These are phyloP conservation scores for Candida boidinii DNA, from an alignment of 805 yeast species.

Conservation along the genomic window DNA sequence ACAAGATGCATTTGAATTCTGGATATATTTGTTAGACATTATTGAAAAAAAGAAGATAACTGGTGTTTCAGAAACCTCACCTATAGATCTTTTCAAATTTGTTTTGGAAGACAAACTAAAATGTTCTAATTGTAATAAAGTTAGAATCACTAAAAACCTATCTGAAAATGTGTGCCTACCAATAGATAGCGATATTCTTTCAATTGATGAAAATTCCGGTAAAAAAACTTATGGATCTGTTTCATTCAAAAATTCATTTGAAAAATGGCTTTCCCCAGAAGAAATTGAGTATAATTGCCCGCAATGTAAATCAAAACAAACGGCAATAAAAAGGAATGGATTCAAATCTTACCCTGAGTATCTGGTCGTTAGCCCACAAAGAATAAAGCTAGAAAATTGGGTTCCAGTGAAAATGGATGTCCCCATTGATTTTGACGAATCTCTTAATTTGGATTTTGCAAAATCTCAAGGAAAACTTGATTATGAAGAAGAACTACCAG, in stretches of 20 bases:
- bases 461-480: slow-evolving; percentile 32
- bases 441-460: slow-evolving; percentile 35
- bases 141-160: slow-evolving; percentile 45
- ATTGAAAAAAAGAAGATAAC: slow-evolving; percentile 39
- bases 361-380: slow-evolving; percentile 62
- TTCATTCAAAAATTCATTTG: slow-evolving; percentile 40
- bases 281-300: slow-evolving; percentile 57
- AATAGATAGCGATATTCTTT: slow-evolving; percentile 33
- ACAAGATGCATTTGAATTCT: slow-evolving; percentile 92
- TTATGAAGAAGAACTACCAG: slow-evolving; percentile 31
- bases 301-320: slow-evolving; percentile 31
- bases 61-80: slow-evolving; percentile 23
- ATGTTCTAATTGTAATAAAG: slow-evolving; percentile 49
- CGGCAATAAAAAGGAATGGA: slow-evolving; percentile 34
- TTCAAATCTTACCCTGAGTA: slow-evolving; percentile 63
- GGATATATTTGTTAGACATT: slow-evolving; percentile 56
- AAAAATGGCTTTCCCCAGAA: slow-evolving; percentile 37
- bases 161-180: slow-evolving; percentile 61
- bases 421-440: slow-evolving; percentile 44
- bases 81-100: slow-evolving; percentile 57
- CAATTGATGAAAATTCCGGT: slow-evolving; percentile 34
- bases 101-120: slow-evolving; percentile 55
- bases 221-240: slow-evolving; percentile 40
- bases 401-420: slow-evolving; percentile 75
- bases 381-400: slow-evolving; percentile 86